Evolutionary conservation across 2,329 filamentous ascomycete species (phyloP).

Genomic region (Alternaria infectoria): DNA sequence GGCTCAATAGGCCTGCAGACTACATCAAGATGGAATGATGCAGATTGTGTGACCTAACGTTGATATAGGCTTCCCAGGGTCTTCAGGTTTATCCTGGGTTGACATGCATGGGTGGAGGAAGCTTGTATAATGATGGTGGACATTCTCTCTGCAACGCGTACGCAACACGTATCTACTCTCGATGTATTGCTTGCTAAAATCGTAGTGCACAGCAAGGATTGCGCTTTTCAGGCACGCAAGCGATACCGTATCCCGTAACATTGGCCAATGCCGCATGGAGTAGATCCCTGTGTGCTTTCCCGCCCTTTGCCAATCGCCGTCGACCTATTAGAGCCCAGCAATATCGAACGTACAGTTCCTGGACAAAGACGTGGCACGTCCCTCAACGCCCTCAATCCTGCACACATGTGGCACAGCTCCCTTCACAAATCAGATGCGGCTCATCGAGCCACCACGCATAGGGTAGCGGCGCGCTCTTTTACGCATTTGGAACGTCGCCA

Average conservation of each 20-base stretch:
- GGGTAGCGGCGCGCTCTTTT: neutral
- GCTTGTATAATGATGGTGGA: neutral
- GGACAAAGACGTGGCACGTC: neutral
- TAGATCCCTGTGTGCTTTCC: neutral
- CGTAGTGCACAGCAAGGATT: neutral
- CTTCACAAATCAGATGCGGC: neutral
- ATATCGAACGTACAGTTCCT: neutral
- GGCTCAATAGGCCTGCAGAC: too few relatives aligned
- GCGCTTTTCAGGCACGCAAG: neutral
- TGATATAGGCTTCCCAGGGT: too few relatives aligned
- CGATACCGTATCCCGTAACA: neutral
- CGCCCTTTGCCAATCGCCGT: neutral
- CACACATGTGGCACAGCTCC: neutral
- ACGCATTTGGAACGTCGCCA: neutral
- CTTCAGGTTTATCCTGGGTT: too few relatives aligned
- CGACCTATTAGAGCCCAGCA: neutral
- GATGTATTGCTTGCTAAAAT: neutral
- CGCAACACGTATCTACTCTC: neutral
- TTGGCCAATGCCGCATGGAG: neutral
- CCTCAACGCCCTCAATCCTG: neutral
- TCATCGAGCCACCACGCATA: neutral
- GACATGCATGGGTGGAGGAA: neutral
- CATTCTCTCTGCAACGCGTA: neutral
- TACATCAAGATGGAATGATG: too few relatives aligned
- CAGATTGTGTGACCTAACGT: too few relatives aligned